Evolutionary conservation across 768 basidiomycete species (phyloP).

Genomic region (Hericium erinaceus): DNA sequence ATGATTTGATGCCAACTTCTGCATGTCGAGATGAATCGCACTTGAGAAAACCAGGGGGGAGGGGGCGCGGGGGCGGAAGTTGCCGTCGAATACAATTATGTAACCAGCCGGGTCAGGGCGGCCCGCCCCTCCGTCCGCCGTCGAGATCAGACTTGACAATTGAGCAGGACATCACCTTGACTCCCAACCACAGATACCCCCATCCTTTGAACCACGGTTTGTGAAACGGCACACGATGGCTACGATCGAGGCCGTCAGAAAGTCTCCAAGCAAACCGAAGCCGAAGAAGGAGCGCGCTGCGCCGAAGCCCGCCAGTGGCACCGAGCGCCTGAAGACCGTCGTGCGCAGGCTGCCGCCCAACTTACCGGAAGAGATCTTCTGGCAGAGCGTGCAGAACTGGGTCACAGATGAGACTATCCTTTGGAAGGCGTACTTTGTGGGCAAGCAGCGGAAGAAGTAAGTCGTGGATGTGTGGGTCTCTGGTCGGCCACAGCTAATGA

Average conservation of each 20-base stretch:
- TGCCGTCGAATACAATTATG: too few species aligned
- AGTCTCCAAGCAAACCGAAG: conserved; percentile 21
- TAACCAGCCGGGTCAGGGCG: too few species aligned
- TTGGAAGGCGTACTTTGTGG: conserved; percentile 61
- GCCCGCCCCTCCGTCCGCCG: too few species aligned
- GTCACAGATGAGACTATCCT: conserved; percentile 60
- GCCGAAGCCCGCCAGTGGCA: conserved; percentile 15
- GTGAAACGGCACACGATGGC: neutral
- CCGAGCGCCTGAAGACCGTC: conserved; percentile 74
- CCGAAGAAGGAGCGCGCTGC: conserved; percentile 17
- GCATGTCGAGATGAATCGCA: too few species aligned
- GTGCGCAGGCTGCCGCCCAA: conserved; percentile 86
- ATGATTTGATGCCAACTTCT: too few species aligned
- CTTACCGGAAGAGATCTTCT: conserved; percentile 87
- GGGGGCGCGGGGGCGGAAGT: too few species aligned
- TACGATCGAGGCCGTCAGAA: conserved; percentile 14
- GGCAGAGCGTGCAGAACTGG: conserved; percentile 85
- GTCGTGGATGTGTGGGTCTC: conserved; percentile 12
- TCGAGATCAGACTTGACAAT: too few species aligned
- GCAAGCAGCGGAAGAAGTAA: conserved; percentile 65
- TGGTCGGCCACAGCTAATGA: neutral
- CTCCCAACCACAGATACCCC: too few species aligned
- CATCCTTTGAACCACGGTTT: too few species aligned
- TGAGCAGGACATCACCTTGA: too few species aligned
- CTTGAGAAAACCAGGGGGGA: too few species aligned